These are phyloP conservation scores for Rhamnella rubrinervis DNA, from an alignment of 331 rosid genomes.

Conservation along the genomic window DNA sequence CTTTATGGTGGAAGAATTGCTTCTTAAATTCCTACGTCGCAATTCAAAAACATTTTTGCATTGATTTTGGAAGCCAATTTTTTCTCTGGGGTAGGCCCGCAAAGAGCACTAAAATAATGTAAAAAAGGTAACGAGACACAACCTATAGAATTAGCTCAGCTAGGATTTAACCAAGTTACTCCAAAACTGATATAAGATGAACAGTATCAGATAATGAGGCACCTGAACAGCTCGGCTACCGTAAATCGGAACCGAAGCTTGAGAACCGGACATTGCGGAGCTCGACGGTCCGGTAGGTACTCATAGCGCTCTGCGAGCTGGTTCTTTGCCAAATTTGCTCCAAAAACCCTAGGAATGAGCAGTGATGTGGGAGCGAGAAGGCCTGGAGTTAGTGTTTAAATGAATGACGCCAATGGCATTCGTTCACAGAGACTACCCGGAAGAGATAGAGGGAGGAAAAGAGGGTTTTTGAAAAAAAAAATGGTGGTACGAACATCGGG, in stretches of 20 bases:
- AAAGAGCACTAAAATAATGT: neutral
- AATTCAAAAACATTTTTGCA: neutral
- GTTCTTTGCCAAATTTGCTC: neutral
- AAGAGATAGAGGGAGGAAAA: conserved; percentile 21
- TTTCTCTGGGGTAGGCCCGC: neutral
- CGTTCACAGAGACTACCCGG: conserved; percentile 2
- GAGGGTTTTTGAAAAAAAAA: conserved; percentile 24
- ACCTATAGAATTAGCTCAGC: conserved; percentile 15
- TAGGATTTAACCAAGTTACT: conserved; percentile 46
- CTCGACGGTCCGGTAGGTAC: conserved; percentile 39
- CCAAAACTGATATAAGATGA: conserved; percentile 7
- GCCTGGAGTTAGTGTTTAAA: too few relatives aligned
- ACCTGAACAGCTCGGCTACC: conserved; percentile 78
- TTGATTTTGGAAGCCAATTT: neutral
- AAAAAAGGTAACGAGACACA: neutral
- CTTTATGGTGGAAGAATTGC: neutral
- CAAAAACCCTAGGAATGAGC: neutral
- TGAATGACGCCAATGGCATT: too few relatives aligned
- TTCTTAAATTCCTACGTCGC: neutral
- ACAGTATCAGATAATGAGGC: neutral
- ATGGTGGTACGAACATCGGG: conserved; percentile 3
- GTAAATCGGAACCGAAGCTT: conserved; percentile 50
- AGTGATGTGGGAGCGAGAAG: too few relatives aligned
- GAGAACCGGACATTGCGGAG: conserved; percentile 41
- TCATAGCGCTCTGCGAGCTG: conserved; percentile 13